Evolutionary conservation across 2,329 filamentous ascomycete genomes (phyloP).

Genomic region (Cladosporium sp.): DNA sequence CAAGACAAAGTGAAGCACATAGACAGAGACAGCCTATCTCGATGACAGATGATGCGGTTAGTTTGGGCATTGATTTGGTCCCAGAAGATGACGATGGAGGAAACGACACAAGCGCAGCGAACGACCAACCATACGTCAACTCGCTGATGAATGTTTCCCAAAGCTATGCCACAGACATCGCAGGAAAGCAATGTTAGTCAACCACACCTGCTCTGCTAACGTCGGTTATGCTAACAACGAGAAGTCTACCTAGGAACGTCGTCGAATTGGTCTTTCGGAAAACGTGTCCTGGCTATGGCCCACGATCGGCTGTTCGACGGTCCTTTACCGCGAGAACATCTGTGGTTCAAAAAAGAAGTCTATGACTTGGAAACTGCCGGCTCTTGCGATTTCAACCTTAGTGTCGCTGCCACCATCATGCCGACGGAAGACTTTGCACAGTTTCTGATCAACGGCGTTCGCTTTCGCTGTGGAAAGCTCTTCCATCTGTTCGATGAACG

Average conservation of each 20-base stretch:
- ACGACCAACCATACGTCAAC: conserved; percentile 1
- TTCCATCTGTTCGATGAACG: conserved; percentile 54
- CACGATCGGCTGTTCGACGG: conserved; percentile 44
- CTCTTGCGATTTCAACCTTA: conserved; percentile 25
- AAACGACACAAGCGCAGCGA: neutral
- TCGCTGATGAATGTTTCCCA: conserved; percentile 34
- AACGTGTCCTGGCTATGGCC: conserved; percentile 46
- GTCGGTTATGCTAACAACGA: neutral
- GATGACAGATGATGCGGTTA: neutral
- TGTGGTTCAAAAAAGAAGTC: conserved; percentile 49
- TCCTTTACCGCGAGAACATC: conserved; percentile 39
- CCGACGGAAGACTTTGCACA: conserved; percentile 50
- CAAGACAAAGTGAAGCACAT: no score
- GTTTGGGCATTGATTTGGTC: neutral
- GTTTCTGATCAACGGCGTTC: conserved; percentile 53
- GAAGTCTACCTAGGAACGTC: conserved; percentile 53
- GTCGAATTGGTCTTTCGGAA: conserved; percentile 52
- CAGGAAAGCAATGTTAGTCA: conserved; percentile 42
- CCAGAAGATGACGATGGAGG: neutral
- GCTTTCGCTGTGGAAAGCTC: conserved; percentile 52
- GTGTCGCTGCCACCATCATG: conserved; percentile 35
- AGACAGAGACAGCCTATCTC: neutral
- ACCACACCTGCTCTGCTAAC: no score
- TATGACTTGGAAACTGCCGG: conserved; percentile 53
- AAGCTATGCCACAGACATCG: conserved; percentile 32